phyloP scores from a whole-genome alignment of 441 rosid genomes.

The Biscutella auriculata region DNA sequence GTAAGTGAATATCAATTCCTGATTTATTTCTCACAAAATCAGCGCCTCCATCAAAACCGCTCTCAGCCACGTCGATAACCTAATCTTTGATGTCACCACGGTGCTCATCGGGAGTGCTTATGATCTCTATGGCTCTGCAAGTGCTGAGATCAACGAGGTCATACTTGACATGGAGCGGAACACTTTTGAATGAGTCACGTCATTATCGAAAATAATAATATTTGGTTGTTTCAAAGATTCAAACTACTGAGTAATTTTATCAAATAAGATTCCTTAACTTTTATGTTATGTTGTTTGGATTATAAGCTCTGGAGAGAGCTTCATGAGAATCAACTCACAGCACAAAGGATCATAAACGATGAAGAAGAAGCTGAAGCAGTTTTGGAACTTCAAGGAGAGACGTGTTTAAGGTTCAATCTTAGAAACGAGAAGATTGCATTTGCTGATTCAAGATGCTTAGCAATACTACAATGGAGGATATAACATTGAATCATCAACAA shows the following conservation, averaged over 20 bases:
- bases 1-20: too few relatives aligned
- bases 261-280: not conserved
- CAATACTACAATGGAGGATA: slow-evolving; percentile 24
- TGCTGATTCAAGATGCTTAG: slow-evolving; percentile 46
- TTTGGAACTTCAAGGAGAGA: too few relatives aligned
- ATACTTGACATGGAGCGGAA: slow-evolving; percentile 76
- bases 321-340: slow-evolving; percentile 37
- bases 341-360: slow-evolving; percentile 44
- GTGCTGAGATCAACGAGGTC: slow-evolving; percentile 84
- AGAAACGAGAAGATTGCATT: slow-evolving; percentile 51
- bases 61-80: too few relatives aligned
- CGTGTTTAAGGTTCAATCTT: too few relatives aligned
- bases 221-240: not conserved
- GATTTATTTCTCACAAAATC: too few relatives aligned
- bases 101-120: slow-evolving; percentile 47
- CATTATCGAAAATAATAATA: slow-evolving; percentile 40
- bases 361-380: too few relatives aligned
- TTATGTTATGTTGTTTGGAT: slow-evolving; percentile 5
- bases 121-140: slow-evolving; percentile 61
- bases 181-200: slow-evolving; percentile 38
- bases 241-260: not conserved
- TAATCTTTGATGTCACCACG: too few relatives aligned
- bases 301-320: slow-evolving; percentile 56
- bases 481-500: not conserved
- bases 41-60: too few relatives aligned